Base-by-base conservation (phyloP, 441 rosid genomes). In the Euphorbia celastroides region DNA sequence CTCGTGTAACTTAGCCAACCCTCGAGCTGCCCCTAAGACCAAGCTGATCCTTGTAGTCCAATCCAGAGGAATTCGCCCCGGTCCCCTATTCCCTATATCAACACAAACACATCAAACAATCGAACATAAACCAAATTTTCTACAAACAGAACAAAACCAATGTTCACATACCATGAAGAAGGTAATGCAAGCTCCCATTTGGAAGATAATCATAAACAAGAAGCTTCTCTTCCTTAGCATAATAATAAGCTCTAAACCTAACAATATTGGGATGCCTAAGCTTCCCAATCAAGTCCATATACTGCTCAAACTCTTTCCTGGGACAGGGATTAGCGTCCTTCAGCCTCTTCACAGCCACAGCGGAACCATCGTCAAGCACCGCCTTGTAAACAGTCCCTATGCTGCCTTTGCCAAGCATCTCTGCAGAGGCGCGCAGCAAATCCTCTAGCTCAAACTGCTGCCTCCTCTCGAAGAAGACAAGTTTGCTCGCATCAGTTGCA, bases 41-140 rank as follows among this genome's bases (percentile, higher is more conserved):
- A 93, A 59, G 71, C 96, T 83, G 72, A 93, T 88, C 77, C 98
- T 85, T 6, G 97, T 93, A 1, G 98, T 93, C 98, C 98, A 90
- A 73, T 93, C 98, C 75, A 93, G 74, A 1, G 98, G 98, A 74
- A 90, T 93, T 66, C 98, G 75, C 12, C 98, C 97, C 0, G 95
- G 92, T 2, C 97, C 96, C 22, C 96, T 77, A 57, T 90, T 87
- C 2, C 92, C 97, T 93, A 67, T n/a, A 44, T 36, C 59, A 8
- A 27, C 28, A 68, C 5, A 2, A 34, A 34, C 20, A 28, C 5
- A 51, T 38, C 7, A 3, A 62, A 46, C 1, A 28, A 31, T 12
- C 17, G 23, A 23, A 23, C 19, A 41, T 62, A 3, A 13, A 17
- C 16, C 44, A 1, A 32, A 57, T 17, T 9, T 23, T 9, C 12